Conservation (phyloP, 306 rosid species). For the Acacia melanoxylon region DNA sequence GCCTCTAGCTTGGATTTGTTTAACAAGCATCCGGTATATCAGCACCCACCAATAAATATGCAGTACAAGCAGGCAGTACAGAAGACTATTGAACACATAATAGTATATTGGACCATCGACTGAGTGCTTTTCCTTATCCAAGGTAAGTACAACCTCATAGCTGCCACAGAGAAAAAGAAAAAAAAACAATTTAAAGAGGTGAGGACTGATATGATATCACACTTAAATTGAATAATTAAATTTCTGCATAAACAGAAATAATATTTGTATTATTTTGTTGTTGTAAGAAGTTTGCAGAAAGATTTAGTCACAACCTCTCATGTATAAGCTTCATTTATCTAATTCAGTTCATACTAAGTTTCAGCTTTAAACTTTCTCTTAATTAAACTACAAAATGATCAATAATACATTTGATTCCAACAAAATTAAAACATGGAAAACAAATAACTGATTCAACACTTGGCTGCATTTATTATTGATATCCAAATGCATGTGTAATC, state of each 20-base stretch:
- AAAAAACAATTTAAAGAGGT: slow-evolving; percentile 17
- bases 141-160: slow-evolving; percentile 77
- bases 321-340: slow-evolving; percentile 17
- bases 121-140: slow-evolving; percentile 79
- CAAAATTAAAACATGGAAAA: slow-evolving; percentile 16
- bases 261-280: slow-evolving; percentile 13
- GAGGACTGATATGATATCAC: neutral
- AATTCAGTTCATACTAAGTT: neutral
- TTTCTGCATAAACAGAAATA: neutral
- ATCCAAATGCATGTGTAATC: neutral
- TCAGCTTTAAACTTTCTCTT: neutral
- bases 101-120: slow-evolving; percentile 84
- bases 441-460: slow-evolving; percentile 1
- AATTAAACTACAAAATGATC: neutral
- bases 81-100: slow-evolving; percentile 86
- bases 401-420: neutral
- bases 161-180: slow-evolving; percentile 50
- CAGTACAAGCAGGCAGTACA: slow-evolving; percentile 82
- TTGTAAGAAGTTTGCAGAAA: neutral
- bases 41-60: slow-evolving; percentile 97
- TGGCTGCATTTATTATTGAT: slow-evolving; percentile 2
- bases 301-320: slow-evolving; percentile 11
- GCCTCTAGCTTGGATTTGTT: slow-evolving; percentile 92
- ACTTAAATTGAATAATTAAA: slow-evolving; percentile 16
- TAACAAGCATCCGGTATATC: slow-evolving; percentile 94